Conservation (phyloP, 2,329 filamentous ascomycete genomes). For the Fusarium sarcochroum region DNA sequence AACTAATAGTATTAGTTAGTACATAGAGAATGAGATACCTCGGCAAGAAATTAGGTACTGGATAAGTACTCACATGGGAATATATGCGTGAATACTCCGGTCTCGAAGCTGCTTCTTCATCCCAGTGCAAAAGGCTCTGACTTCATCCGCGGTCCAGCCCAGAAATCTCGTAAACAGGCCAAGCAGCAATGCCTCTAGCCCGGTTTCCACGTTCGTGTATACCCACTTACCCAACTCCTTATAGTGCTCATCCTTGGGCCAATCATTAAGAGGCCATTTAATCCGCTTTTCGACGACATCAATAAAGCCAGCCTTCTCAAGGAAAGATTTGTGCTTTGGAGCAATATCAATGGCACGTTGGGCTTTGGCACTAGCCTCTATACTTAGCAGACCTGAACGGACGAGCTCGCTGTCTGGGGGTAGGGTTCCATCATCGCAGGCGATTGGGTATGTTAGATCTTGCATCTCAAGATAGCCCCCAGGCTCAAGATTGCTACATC, state of each 20-base stretch:
- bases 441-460: constrained; percentile 19
- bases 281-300: constrained; percentile 6
- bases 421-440: constrained; percentile 6
- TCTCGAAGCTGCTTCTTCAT: constrained; percentile 29
- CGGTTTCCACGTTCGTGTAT: constrained; percentile 24
- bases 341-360: constrained; percentile 8
- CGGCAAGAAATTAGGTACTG: too few species aligned
- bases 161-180: constrained; percentile 23
- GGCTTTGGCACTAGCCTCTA: constrained; percentile 20
- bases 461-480: constrained; percentile 23
- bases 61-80: constrained; percentile 33
- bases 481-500: constrained; percentile 9
- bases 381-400: not conserved
- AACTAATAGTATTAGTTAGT: too few species aligned
- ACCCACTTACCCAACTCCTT: constrained; percentile 30
- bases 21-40: too few species aligned
- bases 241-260: constrained; percentile 30
- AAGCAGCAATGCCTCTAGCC: constrained; percentile 9
- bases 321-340: constrained; percentile 10
- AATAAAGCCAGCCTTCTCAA: constrained; percentile 4
- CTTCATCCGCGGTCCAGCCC: constrained; percentile 21
- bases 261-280: constrained; percentile 27
- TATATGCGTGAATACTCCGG: constrained; percentile 25
- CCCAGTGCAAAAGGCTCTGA: constrained; percentile 15
- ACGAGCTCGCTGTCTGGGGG: not conserved